A percentile compares a stretch with the other conserved stretches of the same genome.
Evolutionary conservation across 176 grass and related monocot species (phyloP).

Genomic region (Microstegium vimineum): DNA sequence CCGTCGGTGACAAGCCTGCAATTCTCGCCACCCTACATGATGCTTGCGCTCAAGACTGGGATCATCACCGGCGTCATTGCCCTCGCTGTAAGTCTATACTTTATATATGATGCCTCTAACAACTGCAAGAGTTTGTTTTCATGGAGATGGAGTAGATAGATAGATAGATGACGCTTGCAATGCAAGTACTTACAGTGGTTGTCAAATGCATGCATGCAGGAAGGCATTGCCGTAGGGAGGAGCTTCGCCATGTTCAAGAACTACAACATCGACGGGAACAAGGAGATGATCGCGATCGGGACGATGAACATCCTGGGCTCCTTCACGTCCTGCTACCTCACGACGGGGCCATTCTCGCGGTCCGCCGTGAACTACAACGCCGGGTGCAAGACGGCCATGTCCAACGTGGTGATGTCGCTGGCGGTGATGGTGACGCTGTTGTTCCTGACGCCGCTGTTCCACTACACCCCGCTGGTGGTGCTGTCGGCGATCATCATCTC

Average conservation of each 20-base stretch:
- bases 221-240: slow-evolving; percentile 92
- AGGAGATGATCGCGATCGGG: slow-evolving; percentile 95
- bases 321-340: slow-evolving; percentile 91
- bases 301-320: slow-evolving; percentile 91
- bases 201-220: slow-evolving; percentile 41
- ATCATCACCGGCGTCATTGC: slow-evolving; percentile 83
- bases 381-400: slow-evolving; percentile 96
- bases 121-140: neutral
- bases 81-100: slow-evolving; percentile 76
- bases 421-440: slow-evolving; percentile 87
- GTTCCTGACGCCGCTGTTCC: slow-evolving; percentile 88
- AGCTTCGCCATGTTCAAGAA: slow-evolving; percentile 98
- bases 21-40: slow-evolving; percentile 66
- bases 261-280: slow-evolving; percentile 97
- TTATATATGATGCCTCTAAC: neutral
- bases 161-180: too few relatives aligned
- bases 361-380: slow-evolving; percentile 95
- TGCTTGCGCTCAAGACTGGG: slow-evolving; percentile 78
- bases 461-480: slow-evolving; percentile 96
- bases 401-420: slow-evolving; percentile 84
- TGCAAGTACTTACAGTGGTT: too few relatives aligned
- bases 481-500: slow-evolving; percentile 92
- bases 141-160: too few relatives aligned
- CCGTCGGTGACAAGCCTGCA: slow-evolving; percentile 53
- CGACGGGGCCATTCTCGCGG: slow-evolving; percentile 83